Conservation (phyloP, 2,329 filamentous ascomycete genomes). For the Aspergillus sojae region DNA sequence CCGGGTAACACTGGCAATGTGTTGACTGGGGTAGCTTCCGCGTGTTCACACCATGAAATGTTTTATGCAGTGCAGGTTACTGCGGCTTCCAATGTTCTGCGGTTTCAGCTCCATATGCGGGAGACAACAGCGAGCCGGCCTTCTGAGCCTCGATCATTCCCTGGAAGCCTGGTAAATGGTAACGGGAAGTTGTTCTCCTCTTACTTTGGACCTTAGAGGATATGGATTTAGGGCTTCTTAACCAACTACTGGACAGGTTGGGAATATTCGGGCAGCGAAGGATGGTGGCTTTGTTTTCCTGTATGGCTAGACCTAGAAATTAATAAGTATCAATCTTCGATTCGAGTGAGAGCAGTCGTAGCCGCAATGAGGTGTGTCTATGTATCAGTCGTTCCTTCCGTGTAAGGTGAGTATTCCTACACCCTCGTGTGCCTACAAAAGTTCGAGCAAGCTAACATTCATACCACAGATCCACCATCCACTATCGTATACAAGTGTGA, state of each 20-base stretch:
- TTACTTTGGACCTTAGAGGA: neutral
- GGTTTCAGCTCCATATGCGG: neutral
- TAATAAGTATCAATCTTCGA: neutral
- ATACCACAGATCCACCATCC: neutral
- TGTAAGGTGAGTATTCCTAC: neutral
- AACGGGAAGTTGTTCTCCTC: neutral
- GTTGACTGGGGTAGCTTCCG: neutral
- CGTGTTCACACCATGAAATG: neutral
- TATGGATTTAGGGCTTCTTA: neutral
- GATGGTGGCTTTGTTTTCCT: slow-evolving; percentile 8
- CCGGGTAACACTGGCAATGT: neutral
- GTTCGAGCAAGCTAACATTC: neutral
- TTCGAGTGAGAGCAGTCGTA: neutral
- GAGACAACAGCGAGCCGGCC: neutral
- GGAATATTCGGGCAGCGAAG: slow-evolving; percentile 3
- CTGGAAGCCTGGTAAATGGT: neutral
- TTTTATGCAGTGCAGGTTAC: neutral
- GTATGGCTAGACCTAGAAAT: neutral
- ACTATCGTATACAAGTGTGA: neutral
- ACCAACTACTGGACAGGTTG: slow-evolving; percentile 9
- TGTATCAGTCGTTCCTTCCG: neutral
- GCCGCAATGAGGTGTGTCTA: too few species aligned
- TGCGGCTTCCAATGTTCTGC: neutral
- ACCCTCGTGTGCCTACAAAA: neutral
- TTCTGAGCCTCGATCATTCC: neutral